Conservation (phyloP, 1,139 yeast genomes). For the Yamadazyma aaseri region DNA sequence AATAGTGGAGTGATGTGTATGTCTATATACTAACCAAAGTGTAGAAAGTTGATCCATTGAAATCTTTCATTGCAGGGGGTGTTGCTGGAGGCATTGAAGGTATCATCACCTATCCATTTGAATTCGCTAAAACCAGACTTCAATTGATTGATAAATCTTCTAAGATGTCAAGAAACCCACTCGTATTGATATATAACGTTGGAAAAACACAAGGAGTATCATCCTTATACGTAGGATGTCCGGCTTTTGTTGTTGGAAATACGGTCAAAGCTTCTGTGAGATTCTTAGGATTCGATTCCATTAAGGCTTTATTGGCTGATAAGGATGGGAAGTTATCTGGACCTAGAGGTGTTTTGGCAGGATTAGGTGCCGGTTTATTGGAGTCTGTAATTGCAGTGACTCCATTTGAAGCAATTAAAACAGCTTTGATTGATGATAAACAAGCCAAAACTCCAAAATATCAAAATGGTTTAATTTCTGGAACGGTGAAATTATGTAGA, state of each 20-base stretch:
- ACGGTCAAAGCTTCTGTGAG: conserved; percentile 94
- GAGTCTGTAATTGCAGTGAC: conserved; percentile 94
- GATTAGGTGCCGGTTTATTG: conserved; percentile 91
- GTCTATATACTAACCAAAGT: background rate
- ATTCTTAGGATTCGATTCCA: conserved; percentile 87
- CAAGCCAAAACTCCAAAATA: conserved; percentile 75
- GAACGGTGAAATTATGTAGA: conserved; percentile 59
- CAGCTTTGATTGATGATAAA: conserved; percentile 92
- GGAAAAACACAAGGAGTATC: conserved; percentile 78
- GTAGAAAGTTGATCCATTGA: conserved; percentile 51
- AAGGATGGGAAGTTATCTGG: conserved; percentile 85
- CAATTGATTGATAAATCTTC: conserved; percentile 76
- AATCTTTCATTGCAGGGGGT: conserved; percentile 90
- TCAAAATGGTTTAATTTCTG: conserved; percentile 63
- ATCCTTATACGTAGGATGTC: conserved; percentile 92
- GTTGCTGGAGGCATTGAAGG: conserved; percentile 95
- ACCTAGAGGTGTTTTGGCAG: conserved; percentile 89
- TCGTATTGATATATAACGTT: conserved; percentile 70
- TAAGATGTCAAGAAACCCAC: conserved; percentile 75
- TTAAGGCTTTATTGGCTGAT: conserved; percentile 75
- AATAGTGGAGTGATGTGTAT: too few species aligned
- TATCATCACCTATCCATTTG: conserved; percentile 88
- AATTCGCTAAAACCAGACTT: conserved; percentile 90
- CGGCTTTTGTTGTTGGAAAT: conserved; percentile 94
- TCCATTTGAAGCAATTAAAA: conserved; percentile 95